Evolutionary conservation across 2,329 filamentous ascomycete species (phyloP).

Genomic region (Epichloe elymi): DNA sequence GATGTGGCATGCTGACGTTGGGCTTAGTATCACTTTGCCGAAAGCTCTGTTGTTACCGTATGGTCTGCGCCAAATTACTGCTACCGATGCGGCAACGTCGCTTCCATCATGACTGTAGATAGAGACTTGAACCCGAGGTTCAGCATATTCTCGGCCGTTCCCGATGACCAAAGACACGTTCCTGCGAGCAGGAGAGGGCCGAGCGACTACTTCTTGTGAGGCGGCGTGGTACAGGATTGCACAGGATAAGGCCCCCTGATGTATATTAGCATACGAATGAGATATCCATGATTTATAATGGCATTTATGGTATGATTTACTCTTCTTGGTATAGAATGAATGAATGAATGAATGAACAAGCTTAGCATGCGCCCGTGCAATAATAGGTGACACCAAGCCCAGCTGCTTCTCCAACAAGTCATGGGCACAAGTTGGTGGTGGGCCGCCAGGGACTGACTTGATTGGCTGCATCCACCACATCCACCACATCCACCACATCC

Average conservation of each 20-base stretch:
- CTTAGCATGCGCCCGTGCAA: no score
- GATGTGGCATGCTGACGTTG: not conserved
- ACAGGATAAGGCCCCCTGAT: constrained; percentile 19
- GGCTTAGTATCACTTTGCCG: constrained; percentile 75
- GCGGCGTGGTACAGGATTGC: constrained; percentile 14
- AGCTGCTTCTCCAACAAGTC: no score
- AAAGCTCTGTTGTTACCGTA: constrained; percentile 92
- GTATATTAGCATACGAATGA: constrained; percentile 29
- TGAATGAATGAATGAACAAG: no score
- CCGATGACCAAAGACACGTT: constrained; percentile 69
- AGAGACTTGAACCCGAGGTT: constrained; percentile 81
- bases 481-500: no score
- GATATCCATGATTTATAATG: constrained; percentile 25
- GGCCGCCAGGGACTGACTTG: no score
- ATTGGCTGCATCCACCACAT: no score
- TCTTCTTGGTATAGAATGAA: not conserved
- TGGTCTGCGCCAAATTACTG: constrained; percentile 97
- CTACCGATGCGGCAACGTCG: constrained; percentile 90
- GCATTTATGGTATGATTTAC: constrained; percentile 3
- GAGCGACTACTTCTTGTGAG: constrained; percentile 56
- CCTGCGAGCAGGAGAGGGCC: constrained; percentile 57
- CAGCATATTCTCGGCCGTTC: constrained; percentile 83
- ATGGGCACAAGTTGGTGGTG: no score
- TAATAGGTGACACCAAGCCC: no score
- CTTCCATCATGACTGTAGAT: constrained; percentile 87